Base-by-base conservation (phyloP, 805 yeast genomes). In the Kodamaea leandrae region DNA sequence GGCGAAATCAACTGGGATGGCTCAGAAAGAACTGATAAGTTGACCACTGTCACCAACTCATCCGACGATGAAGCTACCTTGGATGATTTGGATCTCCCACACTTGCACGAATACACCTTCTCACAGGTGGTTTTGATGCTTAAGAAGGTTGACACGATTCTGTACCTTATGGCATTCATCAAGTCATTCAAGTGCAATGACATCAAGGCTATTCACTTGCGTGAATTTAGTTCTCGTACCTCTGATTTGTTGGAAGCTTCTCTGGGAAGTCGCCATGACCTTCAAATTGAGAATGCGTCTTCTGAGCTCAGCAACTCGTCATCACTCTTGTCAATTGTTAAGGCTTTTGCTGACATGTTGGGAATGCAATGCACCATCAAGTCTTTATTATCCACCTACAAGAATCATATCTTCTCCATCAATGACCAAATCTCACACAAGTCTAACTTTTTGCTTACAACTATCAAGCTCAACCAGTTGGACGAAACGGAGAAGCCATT, bases 171-270 rank as follows among this genome's bases (percentile, higher is more conserved):
- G 64, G 46, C 62, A 18, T 64, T 67, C 33, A 46, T 59, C 21
- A 60, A 60, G 26, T 51, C 52, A 21, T 54, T 62, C 33, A 50
- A 61, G 15, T 46, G 51, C 23, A 49, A 60, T 0, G 58, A 60
- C 6, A 63, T 79, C 34, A 72, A 69, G 48, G 83, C 79, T 1
- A 57, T 80, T 4, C 80, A 81, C 50, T 58, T 82, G 43, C 70
- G 82, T 43, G 76, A 77, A 29, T 64, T 83, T 36, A 76, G 84
- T 1, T 82, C 83, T 41, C 67, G 90, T 56, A 81, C 87, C 0
- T 79, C 86, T 0, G 86, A 83, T 56, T 61, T 83, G 38, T 68
- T 83, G 39, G 86, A 80, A 51, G 86, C 86, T 1, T 80, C 88
- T 1, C 46, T 54, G 10, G 63, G 72, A 9, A 49, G 51, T 4